Evolutionary conservation across 805 yeast genomes (phyloP).

Genomic region (Starmerella riodocensis): DNA sequence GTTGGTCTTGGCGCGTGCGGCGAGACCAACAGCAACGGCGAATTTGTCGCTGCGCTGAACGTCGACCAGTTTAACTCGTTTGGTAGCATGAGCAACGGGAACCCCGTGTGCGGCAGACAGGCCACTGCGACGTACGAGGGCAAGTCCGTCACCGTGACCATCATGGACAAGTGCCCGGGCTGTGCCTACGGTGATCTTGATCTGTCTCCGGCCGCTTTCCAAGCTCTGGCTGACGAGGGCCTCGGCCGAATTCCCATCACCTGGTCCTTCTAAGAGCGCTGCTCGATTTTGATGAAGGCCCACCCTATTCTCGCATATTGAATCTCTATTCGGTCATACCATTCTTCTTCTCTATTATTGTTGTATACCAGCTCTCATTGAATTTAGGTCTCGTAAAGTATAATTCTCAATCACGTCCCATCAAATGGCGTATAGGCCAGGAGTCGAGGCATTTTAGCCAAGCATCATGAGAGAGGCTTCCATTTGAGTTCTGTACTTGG

Average conservation of each 20-base stretch:
- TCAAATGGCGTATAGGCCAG: too few species aligned
- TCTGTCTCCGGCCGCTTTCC: conserved; percentile 49
- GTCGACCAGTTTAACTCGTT: conserved; percentile 28
- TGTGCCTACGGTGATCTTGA: conserved; percentile 41
- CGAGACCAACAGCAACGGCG: conserved; percentile 32
- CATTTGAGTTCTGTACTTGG: too few species aligned
- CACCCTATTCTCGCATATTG: too few species aligned
- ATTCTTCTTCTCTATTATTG: too few species aligned
- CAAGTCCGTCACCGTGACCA: conserved; percentile 42
- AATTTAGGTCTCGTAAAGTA: too few species aligned
- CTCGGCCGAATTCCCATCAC: conserved; percentile 43
- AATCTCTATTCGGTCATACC: too few species aligned
- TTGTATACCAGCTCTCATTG: too few species aligned
- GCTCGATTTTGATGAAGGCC: too few species aligned
- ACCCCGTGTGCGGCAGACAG: conserved; percentile 40
- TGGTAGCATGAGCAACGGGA: conserved; percentile 34
- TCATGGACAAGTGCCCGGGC: conserved; percentile 46
- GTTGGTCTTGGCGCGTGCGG: conserved; percentile 47
- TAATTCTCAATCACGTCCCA: too few species aligned
- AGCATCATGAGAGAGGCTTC: too few species aligned
- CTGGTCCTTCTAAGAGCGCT: conserved; percentile 37
- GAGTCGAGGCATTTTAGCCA: too few species aligned
- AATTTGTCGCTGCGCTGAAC: conserved; percentile 42
- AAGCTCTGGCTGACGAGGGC: conserved; percentile 36
- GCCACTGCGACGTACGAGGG: conserved; percentile 37